These are phyloP conservation scores for Aspergillus brunneoviolaceus DNA, from an alignment of 2,329 filamentous ascomycete genomes.

Conservation along the genomic window DNA sequence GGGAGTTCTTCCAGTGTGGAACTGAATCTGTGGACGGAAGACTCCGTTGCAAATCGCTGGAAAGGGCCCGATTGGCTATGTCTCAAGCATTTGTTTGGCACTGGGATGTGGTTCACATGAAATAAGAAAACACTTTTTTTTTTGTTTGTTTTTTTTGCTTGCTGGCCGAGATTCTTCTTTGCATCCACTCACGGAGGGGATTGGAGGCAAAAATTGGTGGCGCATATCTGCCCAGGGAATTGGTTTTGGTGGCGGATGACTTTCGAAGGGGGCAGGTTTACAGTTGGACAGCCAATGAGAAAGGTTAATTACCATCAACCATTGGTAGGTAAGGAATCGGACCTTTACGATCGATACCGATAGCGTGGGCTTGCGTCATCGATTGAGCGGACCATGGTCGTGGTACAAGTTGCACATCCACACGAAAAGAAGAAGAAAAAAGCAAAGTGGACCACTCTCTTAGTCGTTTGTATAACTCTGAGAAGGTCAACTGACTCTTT, in stretches of 20 bases:
- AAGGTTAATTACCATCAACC: neutral
- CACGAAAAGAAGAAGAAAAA: neutral
- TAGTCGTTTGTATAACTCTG: neutral
- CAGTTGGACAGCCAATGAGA: neutral
- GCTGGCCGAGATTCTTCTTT: too few relatives aligned
- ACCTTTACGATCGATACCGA: neutral
- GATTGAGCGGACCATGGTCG: neutral
- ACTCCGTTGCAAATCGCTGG: neutral
- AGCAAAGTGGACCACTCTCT: neutral
- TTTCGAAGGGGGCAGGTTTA: neutral
- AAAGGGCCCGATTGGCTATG: neutral
- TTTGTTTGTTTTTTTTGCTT: too few relatives aligned
- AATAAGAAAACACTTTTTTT: neutral
- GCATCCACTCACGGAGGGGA: neutral
- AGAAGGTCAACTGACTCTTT: neutral
- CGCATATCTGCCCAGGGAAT: neutral
- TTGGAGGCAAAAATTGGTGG: neutral
- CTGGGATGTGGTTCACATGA: neutral
- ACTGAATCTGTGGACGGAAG: neutral
- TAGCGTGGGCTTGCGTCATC: neutral
- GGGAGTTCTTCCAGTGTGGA: neutral
- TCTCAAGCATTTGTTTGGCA: neutral
- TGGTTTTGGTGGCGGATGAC: neutral
- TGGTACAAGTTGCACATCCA: neutral
- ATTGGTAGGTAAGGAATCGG: neutral